Evolutionary conservation across 2,329 filamentous ascomycete genomes (phyloP).

Genomic region (Colletotrichum noveboracense): DNA sequence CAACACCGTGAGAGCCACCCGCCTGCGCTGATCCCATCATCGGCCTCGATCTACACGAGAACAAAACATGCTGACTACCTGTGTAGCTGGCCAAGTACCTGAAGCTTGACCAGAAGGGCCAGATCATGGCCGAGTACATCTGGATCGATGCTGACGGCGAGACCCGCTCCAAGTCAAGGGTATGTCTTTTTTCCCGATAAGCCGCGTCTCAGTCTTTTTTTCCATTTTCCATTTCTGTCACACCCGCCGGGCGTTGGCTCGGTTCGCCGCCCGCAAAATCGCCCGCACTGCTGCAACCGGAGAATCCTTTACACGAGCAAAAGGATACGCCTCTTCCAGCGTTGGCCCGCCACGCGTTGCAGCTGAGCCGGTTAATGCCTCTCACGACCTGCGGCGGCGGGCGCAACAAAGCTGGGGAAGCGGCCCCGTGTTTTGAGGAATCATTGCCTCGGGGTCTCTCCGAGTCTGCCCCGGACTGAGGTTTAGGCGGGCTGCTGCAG

Average conservation of each 20-base stretch:
- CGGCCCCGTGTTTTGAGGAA: not conserved
- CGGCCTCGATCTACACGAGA: not conserved
- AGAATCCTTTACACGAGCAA: not conserved
- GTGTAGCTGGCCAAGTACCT: slow-evolving; percentile 89
- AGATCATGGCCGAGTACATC: slow-evolving; percentile 93
- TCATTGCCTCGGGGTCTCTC: not conserved
- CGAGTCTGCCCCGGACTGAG: not conserved
- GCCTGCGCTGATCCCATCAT: not conserved
- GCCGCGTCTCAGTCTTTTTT: slow-evolving; percentile 24
- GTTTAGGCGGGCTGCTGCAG: not conserved
- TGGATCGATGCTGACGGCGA: slow-evolving; percentile 89
- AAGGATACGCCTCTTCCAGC: not conserved
- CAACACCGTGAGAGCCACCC: slow-evolving; percentile 35
- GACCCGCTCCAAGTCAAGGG: slow-evolving; percentile 93
- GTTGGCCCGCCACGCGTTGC: not conserved
- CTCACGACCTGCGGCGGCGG: not conserved
- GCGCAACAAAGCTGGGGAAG: slow-evolving; percentile 4
- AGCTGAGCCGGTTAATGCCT: not conserved
- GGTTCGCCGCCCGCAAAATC: not conserved
- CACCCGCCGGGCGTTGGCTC: not conserved
- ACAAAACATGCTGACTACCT: slow-evolving; percentile 16
- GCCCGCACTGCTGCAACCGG: not conserved
- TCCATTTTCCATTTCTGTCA: not conserved
- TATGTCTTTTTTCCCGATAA: slow-evolving; percentile 56
- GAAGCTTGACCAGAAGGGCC: slow-evolving; percentile 86